A percentile compares a stretch with the other conserved stretches of the same genome.
phyloP scores from a whole-genome alignment of 2,329 filamentous ascomycete species.

The Exophiala alcalophila region DNA sequence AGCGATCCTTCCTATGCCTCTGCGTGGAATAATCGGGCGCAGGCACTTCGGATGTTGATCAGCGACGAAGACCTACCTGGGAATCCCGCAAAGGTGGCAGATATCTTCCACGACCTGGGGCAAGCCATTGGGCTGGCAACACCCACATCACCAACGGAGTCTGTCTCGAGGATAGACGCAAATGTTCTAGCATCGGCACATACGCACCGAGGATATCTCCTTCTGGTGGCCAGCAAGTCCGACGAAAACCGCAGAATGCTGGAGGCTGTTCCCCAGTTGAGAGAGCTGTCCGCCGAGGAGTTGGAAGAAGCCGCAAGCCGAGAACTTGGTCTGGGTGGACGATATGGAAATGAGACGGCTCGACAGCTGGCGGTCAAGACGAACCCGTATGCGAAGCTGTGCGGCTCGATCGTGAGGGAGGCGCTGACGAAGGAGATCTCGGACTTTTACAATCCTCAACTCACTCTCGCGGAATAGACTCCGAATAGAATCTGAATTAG shows the following conservation, averaged over 20 bases:
- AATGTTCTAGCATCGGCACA: slow-evolving; percentile 53
- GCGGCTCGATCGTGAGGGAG: slow-evolving; percentile 60
- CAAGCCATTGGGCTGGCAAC: slow-evolving; percentile 47
- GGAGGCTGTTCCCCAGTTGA: slow-evolving; percentile 28
- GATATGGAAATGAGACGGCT: slow-evolving; percentile 57
- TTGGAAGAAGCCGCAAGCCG: slow-evolving; percentile 56
- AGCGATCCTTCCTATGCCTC: slow-evolving; percentile 51
- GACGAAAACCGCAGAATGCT: slow-evolving; percentile 22
- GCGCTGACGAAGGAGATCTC: slow-evolving; percentile 55
- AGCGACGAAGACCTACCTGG: slow-evolving; percentile 26
- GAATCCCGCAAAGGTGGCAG: slow-evolving; percentile 22
- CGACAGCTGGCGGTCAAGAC: slow-evolving; percentile 58
- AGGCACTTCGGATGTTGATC: slow-evolving; percentile 44
- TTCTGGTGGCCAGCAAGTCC: slow-evolving; percentile 39
- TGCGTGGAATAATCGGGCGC: slow-evolving; percentile 56
- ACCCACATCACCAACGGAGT: slow-evolving; percentile 39
- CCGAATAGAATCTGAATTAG: too few species aligned
- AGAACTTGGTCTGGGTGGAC: slow-evolving; percentile 54
- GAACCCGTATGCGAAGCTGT: slow-evolving; percentile 63
- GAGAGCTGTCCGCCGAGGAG: slow-evolving; percentile 35
- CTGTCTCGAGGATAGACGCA: slow-evolving; percentile 48
- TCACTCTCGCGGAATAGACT: slow-evolving; percentile 4
- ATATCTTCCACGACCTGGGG: slow-evolving; percentile 38
- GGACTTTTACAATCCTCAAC: slow-evolving; percentile 26
- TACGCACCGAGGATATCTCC: slow-evolving; percentile 52